A percentile compares a stretch with the other conserved stretches of the same genome.
Conservation (phyloP, 495 filamentous ascomycete species). For the Penicillium canescens region DNA sequence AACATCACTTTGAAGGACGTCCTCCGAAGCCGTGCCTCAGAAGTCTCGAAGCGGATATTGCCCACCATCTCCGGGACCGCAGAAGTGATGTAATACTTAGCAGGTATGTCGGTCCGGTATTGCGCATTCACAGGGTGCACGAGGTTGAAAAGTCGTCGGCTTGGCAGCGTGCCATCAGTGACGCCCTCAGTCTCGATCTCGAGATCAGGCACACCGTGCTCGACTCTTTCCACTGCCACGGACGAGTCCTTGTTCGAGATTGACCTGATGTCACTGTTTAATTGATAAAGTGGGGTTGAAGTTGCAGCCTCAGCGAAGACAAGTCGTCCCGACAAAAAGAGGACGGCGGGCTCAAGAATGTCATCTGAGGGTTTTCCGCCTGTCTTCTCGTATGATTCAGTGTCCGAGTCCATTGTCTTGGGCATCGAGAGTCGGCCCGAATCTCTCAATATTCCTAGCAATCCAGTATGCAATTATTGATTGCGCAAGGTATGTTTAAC, state of each 20-base stretch:
- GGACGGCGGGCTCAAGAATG: not conserved
- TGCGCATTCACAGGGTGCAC: constrained; percentile 16
- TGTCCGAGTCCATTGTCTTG: not conserved
- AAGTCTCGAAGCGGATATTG: constrained; percentile 17
- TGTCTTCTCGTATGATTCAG: not conserved
- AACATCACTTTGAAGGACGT: constrained; percentile 12
- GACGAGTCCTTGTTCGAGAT: constrained; percentile 1
- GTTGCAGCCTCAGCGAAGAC: not conserved
- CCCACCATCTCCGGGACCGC: constrained; percentile 10
- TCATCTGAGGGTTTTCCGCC: not conserved
- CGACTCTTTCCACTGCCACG: constrained; percentile 1
- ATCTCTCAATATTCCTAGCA: not conserved
- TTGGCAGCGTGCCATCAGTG: not conserved
- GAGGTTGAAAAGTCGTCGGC: constrained; percentile 12
- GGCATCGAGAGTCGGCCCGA: not conserved
- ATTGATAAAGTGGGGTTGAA: not conserved
- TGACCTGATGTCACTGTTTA: constrained; percentile 3
- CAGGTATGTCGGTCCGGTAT: constrained; percentile 20
- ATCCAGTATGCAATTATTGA: not conserved
- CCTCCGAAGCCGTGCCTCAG: constrained; percentile 9
- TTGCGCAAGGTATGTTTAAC: not conserved
- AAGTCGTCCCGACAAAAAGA: not conserved
- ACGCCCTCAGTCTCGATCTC: not conserved
- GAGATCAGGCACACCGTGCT: not conserved
- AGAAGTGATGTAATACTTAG: constrained; percentile 17